These are phyloP conservation scores for Didymosphaeria variabile DNA, from an alignment of 2,329 filamentous ascomycete species.

Conservation along the genomic window DNA sequence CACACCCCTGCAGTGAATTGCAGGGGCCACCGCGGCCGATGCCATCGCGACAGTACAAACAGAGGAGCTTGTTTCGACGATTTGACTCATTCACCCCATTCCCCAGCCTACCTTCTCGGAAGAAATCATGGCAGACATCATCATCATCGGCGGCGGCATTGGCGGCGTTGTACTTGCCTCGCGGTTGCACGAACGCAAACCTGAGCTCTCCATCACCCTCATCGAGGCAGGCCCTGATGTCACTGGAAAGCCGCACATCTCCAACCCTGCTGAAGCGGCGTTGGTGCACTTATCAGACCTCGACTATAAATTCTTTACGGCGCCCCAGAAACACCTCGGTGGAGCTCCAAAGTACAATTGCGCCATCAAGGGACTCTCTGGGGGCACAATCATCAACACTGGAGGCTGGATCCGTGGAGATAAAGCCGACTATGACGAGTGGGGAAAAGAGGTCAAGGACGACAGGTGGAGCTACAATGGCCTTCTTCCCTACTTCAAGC, in stretches of 20 bases:
- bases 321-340: constrained; percentile 41
- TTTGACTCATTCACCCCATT: not conserved
- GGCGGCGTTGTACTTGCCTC: constrained; percentile 41
- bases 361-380: constrained; percentile 39
- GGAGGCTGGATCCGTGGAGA: constrained; percentile 39
- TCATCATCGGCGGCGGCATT: constrained; percentile 43
- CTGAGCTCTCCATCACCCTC: constrained; percentile 33
- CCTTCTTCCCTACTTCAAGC: constrained; percentile 40
- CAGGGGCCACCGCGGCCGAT: not conserved
- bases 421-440: constrained; percentile 37
- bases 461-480: constrained; percentile 39
- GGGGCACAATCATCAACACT: constrained; percentile 40
- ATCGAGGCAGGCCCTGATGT: constrained; percentile 46
- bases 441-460: constrained; percentile 36
- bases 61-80: not conserved
- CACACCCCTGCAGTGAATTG: not conserved
- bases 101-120: not conserved
- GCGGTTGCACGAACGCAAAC: constrained; percentile 33
- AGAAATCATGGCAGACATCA: constrained; percentile 27
- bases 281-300: constrained; percentile 36
- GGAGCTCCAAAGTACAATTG: constrained; percentile 35
- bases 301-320: constrained; percentile 45
- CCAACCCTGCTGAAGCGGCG: constrained; percentile 29
- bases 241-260: constrained; percentile 20
- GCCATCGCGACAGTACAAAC: not conserved